Evolutionary conservation across 2,329 filamentous ascomycete species (phyloP).

Genomic region (Stachybotrys chartarum): DNA sequence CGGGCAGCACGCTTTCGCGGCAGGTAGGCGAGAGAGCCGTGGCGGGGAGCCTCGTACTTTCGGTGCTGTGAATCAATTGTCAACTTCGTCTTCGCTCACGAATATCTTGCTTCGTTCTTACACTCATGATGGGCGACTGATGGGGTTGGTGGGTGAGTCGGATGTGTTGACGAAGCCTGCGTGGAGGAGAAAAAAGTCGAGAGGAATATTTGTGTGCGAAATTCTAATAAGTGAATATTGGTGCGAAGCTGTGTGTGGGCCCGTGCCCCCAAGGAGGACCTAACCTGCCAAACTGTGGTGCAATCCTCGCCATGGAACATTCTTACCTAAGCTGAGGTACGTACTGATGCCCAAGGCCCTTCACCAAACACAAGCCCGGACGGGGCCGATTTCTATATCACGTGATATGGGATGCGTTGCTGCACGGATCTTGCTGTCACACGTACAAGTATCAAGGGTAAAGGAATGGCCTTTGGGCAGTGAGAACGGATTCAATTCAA

Average conservation of each 20-base stretch:
- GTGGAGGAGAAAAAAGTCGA: conserved; percentile 22
- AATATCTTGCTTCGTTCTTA: conserved; percentile 23
- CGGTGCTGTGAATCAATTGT: conserved; percentile 34
- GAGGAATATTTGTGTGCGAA: conserved; percentile 25
- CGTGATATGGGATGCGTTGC: background rate
- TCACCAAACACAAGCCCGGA: background rate
- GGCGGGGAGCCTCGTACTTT: conserved; percentile 78
- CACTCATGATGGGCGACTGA: conserved; percentile 34
- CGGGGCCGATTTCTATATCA: background rate
- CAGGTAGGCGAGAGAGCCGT: conserved; percentile 86
- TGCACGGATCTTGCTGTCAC: background rate
- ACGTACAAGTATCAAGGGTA: too few relatives aligned
- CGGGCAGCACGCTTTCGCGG: conserved; percentile 88
- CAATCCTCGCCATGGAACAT: background rate
- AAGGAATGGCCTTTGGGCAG: too few relatives aligned
- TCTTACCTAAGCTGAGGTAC: too few relatives aligned
- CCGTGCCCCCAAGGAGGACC: background rate
- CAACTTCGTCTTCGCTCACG: conserved; percentile 4
- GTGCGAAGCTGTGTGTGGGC: background rate
- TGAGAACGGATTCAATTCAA: too few relatives aligned
- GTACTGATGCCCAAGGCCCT: background rate
- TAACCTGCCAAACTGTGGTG: background rate
- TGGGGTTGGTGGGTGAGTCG: conserved; percentile 29
- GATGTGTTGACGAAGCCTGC: conserved; percentile 25
- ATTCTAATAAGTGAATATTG: conserved; percentile 27